phyloP scores from a whole-genome alignment of 2,329 filamentous ascomycete species.

The Falciphora oryzae region DNA sequence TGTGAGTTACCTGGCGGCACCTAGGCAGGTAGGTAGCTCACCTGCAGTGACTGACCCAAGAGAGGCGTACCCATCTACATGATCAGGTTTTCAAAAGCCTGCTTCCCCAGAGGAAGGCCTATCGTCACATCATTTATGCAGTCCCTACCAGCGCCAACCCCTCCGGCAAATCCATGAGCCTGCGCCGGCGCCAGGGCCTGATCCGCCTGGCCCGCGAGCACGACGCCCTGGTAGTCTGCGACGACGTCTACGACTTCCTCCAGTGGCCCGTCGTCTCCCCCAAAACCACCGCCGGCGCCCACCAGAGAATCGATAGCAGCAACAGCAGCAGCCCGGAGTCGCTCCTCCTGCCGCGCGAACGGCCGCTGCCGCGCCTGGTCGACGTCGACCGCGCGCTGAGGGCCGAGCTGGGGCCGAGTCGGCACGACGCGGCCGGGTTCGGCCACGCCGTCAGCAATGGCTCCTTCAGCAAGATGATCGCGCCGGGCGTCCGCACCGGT shows the following conservation, averaged over 20 bases:
- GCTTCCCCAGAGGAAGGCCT: slow-evolving; percentile 65
- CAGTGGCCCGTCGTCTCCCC: slow-evolving; percentile 57
- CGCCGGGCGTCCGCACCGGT: slow-evolving; percentile 77
- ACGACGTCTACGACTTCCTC: slow-evolving; percentile 93
- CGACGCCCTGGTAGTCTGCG: slow-evolving; percentile 76
- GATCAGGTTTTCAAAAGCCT: slow-evolving; percentile 46
- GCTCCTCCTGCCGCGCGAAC: slow-evolving; percentile 23
- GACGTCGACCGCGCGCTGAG: slow-evolving; percentile 66
- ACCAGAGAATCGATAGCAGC: too few species aligned
- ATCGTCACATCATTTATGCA: slow-evolving; percentile 81
- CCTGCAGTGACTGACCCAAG: background rate
- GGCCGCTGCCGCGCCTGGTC: slow-evolving; percentile 57
- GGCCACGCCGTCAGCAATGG: slow-evolving; percentile 82
- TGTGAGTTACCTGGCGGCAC: slow-evolving; percentile 9
- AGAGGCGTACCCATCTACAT: background rate
- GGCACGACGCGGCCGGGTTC: slow-evolving; percentile 45
- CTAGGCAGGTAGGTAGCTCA: background rate
- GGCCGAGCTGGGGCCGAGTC: slow-evolving; percentile 36
- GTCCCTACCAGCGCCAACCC: slow-evolving; percentile 90
- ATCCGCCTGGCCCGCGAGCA: slow-evolving; percentile 71
- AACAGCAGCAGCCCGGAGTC: background rate
- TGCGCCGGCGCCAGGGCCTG: slow-evolving; percentile 59
- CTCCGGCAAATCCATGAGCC: slow-evolving; percentile 73
- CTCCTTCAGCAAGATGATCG: slow-evolving; percentile 82
- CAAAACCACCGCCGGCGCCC: slow-evolving; percentile 4